phyloP scores from a whole-genome alignment of 78 protist species.

The Bigelowiella natans region DNA sequence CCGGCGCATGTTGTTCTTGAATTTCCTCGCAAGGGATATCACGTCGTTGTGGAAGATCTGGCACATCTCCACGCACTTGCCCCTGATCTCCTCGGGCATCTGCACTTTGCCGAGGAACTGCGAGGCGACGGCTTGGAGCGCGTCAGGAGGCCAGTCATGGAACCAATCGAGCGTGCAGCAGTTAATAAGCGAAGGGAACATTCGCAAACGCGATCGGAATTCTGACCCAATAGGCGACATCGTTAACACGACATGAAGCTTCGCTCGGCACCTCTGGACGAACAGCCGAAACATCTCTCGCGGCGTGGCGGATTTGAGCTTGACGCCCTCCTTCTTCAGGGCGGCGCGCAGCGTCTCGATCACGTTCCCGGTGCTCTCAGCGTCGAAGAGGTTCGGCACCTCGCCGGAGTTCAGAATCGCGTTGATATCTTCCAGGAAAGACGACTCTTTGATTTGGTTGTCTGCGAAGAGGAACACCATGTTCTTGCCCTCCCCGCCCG shows the following conservation, averaged over 20 bases:
- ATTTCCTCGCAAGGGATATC: neutral
- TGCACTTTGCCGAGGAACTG: neutral
- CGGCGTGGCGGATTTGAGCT: slow-evolving; percentile 16
- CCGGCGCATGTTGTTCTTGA: slow-evolving; percentile 33
- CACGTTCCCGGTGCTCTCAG: slow-evolving; percentile 45
- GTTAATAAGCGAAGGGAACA: slow-evolving; percentile 78
- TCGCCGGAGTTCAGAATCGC: slow-evolving; percentile 74
- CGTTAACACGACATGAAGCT: slow-evolving; percentile 54
- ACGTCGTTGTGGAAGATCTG: slow-evolving; percentile 37
- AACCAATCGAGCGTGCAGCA: slow-evolving; percentile 76
- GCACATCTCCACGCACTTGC: neutral
- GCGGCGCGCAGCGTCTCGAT: slow-evolving; percentile 10
- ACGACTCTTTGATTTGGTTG: slow-evolving; percentile 53
- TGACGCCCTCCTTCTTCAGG: slow-evolving; percentile 12
- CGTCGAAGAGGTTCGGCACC: slow-evolving; percentile 60
- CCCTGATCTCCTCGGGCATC: neutral
- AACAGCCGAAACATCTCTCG: slow-evolving; percentile 25
- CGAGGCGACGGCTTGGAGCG: slow-evolving; percentile 48
- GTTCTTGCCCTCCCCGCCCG: slow-evolving; percentile 46
- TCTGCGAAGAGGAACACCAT: slow-evolving; percentile 66
- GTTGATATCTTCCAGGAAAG: slow-evolving; percentile 65
- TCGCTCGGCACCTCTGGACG: slow-evolving; percentile 30
- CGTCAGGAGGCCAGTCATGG: slow-evolving; percentile 64
- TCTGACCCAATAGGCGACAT: slow-evolving; percentile 53
- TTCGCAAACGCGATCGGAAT: slow-evolving; percentile 54